A percentile compares a stretch with the other conserved stretches of the same genome.
phyloP scores from a whole-genome alignment of 495 filamentous ascomycete genomes.

The Neurospora sublineolata region DNA sequence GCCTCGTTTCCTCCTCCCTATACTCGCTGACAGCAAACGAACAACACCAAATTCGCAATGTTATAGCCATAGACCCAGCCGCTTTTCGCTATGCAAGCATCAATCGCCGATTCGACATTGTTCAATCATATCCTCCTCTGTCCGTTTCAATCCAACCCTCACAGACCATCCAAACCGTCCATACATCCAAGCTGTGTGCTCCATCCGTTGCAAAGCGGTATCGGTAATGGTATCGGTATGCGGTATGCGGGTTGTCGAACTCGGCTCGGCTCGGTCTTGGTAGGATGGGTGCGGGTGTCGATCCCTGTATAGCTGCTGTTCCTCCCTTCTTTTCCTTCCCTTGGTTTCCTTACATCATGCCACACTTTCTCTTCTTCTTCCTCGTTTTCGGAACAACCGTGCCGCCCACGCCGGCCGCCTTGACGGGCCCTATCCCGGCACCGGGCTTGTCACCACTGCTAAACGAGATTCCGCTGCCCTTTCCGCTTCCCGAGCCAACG shows the following conservation, averaged over 20 bases:
- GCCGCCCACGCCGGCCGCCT: neutral
- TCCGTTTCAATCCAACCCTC: neutral
- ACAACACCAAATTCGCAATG: neutral
- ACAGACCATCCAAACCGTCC: neutral
- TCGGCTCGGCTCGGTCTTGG: neutral
- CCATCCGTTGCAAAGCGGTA: neutral
- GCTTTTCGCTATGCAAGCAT: neutral
- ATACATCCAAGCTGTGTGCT: neutral
- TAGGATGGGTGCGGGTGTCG: neutral
- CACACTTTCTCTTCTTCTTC: constrained; percentile 50
- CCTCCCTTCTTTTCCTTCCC: constrained; percentile 1
- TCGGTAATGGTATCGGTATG: neutral
- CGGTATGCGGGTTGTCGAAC: neutral
- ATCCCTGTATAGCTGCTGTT: neutral
- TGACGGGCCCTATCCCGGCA: constrained; percentile 18
- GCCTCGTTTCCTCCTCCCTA: neutral
- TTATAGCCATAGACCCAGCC: neutral
- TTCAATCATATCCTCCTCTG: neutral
- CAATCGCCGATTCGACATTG: neutral
- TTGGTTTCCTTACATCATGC: constrained; percentile 9
- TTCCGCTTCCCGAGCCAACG: constrained; percentile 6
- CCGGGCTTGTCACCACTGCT: constrained; percentile 15
- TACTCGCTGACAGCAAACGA: neutral
- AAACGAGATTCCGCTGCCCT: constrained; percentile 11
- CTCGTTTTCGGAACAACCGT: constrained; percentile 18